Evolutionary conservation across 352 stramenopile species (phyloP).

Genomic region (Phytophthora megakarya): DNA sequence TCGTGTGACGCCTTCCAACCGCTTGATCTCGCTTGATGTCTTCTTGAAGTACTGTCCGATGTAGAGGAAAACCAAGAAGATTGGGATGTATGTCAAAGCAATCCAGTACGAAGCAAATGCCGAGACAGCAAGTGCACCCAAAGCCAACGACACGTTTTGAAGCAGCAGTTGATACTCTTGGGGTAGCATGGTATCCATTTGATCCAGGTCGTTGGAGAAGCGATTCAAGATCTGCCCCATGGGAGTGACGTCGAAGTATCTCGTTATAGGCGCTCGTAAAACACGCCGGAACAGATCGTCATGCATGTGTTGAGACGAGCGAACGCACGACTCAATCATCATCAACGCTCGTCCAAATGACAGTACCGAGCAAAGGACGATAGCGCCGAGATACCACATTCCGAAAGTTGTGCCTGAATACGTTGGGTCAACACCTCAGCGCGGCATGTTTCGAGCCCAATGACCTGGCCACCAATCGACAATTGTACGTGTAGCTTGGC

Average conservation of each 20-base stretch:
- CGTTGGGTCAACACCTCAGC: constrained; percentile 7
- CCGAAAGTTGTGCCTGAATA: constrained; percentile 48
- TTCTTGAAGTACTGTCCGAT: constrained; percentile 88
- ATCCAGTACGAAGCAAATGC: constrained; percentile 48
- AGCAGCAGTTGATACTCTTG: constrained; percentile 2
- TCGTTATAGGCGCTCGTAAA: constrained; percentile 44
- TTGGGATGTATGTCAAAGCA: constrained; percentile 55
- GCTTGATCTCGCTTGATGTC: constrained; percentile 86
- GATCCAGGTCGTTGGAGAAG: background rate
- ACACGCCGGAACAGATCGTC: constrained; percentile 48
- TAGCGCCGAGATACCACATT: constrained; percentile 49
- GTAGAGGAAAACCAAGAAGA: constrained; percentile 56
- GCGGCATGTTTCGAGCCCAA: constrained; percentile 33
- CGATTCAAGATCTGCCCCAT: constrained; percentile 48
- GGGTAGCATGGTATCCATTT: background rate
- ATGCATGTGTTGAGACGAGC: constrained; percentile 36
- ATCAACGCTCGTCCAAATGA: constrained; percentile 32
- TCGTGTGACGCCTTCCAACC: constrained; percentile 86
- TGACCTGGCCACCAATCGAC: constrained; percentile 22
- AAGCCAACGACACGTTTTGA: constrained; percentile 34
- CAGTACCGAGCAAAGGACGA: constrained; percentile 31
- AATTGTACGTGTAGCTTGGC: constrained; percentile 24
- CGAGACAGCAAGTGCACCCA: constrained; percentile 46
- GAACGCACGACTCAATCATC: constrained; percentile 38
- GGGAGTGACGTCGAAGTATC: constrained; percentile 61